These are phyloP conservation scores for Fonsecaea monophora DNA, from an alignment of 2,329 filamentous ascomycete species.

Conservation along the genomic window DNA sequence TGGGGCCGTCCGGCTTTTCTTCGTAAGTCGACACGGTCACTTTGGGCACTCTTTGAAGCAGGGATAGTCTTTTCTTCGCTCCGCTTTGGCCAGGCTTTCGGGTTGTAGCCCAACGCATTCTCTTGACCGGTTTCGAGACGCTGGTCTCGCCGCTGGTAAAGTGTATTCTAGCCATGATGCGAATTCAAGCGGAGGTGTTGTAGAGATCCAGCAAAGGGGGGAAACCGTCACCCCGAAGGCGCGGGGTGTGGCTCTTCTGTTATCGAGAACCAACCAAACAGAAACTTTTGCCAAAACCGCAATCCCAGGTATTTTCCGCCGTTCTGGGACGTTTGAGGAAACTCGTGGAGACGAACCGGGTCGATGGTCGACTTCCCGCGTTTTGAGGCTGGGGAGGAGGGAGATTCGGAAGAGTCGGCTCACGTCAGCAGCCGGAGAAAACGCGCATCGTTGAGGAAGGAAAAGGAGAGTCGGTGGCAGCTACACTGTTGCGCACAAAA, in stretches of 20 bases:
- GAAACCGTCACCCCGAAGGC: conserved; percentile 2
- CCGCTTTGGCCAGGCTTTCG: conserved; percentile 78
- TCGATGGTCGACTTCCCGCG: conserved; percentile 10
- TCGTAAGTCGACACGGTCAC: conserved; percentile 65
- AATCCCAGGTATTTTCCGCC: conserved; percentile 7
- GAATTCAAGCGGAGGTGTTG: background rate
- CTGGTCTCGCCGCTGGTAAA: conserved; percentile 52
- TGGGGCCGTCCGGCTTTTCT: conserved; percentile 49
- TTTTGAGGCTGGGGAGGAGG: conserved; percentile 21
- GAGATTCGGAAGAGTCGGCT: conserved; percentile 37
- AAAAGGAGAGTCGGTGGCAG: conserved; percentile 21
- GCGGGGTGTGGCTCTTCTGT: background rate
- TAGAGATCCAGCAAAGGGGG: conserved; percentile 8
- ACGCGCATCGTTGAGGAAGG: conserved; percentile 30
- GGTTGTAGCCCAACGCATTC: conserved; percentile 96
- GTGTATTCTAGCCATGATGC: conserved; percentile 36
- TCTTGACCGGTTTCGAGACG: conserved; percentile 70
- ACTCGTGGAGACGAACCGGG: conserved; percentile 17
- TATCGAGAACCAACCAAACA: conserved; percentile 1
- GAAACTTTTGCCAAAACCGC: background rate
- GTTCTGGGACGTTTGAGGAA: conserved; percentile 16
- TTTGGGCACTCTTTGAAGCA: conserved; percentile 77
- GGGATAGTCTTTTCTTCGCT: conserved; percentile 78
- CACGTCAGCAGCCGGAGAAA: conserved; percentile 36
- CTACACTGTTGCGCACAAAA: conserved; percentile 19